Evolutionary conservation across 176 grass and related monocot genomes (phyloP), one percentile per base, ranked within the genome.

Genomic region (Hordeum marinum): DNA sequence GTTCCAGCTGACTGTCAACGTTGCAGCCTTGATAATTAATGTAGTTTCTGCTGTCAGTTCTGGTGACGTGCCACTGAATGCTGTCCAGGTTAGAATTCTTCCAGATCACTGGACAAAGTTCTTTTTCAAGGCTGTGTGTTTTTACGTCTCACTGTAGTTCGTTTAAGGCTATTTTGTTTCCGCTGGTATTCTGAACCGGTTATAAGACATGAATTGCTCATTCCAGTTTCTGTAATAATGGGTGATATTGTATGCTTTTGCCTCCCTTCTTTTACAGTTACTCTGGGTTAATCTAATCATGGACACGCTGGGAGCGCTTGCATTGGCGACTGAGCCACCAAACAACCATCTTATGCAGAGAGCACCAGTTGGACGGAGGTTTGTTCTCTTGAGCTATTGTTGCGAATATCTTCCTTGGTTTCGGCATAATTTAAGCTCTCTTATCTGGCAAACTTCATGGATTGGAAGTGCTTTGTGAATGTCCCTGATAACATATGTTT

Each of bases 221-320:
- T 34, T 58, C 24, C 54, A 21, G 5, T 86, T 85, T 82, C 8
- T 66, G 42, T 18, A 66, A 9, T 7, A 21, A 24, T 83, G n/a
- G 31, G 4, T 74, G 9, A 64, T 42, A 29, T 66, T 74, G 77
- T 52, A 48, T 61, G 31, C 87, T 87, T 72, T 20, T 7, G 2
- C 23, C 17, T n/a, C n/a, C 18, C 79, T 76, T 36, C 21, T 64
- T 64, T 88, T 78, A 86, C 80, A 98, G 91, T 73, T 98, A 52
- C 88, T 98, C 23, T 98, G 96, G 96, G 91, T 98, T 67, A 98
- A 98, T 39, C 79, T 98, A 68, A 98, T 98, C 70, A 98, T 98
- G 96, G 93, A 98, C 81, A 98, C 96, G 21, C 83, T 98, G 68
- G 96, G 96, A 67, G 96, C 96, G 15, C 91, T 98, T 90, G 96